Conservation (phyloP, 2,329 filamentous ascomycete species). For the Paecilomyces variotii region DNA sequence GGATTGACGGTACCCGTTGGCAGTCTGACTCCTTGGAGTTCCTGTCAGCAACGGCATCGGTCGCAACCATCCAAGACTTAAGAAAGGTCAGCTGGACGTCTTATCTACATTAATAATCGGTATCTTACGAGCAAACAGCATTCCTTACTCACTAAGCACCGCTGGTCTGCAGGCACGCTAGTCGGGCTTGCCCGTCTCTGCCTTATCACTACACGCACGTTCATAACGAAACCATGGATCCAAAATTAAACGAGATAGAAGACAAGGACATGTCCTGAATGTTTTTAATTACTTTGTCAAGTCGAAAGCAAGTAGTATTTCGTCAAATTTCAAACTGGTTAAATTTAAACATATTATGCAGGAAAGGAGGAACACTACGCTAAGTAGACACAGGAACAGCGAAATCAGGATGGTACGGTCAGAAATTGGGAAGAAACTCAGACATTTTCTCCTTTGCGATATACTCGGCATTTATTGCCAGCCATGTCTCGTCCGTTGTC, state of each 20-base stretch:
- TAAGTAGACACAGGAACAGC: no score
- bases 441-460: constrained; percentile 1
- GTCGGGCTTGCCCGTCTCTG: constrained; percentile 7
- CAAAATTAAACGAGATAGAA: no score
- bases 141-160: constrained; percentile 5
- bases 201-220: constrained; percentile 8
- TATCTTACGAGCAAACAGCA: constrained; percentile 4
- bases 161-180: constrained; percentile 6
- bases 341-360: no score
- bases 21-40: constrained; percentile 6
- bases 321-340: no score
- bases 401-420: no score
- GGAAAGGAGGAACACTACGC: no score
- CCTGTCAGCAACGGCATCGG: constrained; percentile 6
- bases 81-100: constrained; percentile 4
- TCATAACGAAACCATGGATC: not conserved
- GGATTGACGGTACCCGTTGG: constrained; percentile 17
- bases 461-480: not conserved
- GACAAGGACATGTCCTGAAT: no score
- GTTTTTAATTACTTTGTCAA: no score
- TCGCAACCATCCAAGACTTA: constrained; percentile 6
- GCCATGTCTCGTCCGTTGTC: constrained; percentile 3
- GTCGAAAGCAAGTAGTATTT: no score
- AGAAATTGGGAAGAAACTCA: constrained; percentile 1
- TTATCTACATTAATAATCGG: not conserved